phyloP scores from a whole-genome alignment of 441 rosid genomes.

The Erodium texanum region DNA sequence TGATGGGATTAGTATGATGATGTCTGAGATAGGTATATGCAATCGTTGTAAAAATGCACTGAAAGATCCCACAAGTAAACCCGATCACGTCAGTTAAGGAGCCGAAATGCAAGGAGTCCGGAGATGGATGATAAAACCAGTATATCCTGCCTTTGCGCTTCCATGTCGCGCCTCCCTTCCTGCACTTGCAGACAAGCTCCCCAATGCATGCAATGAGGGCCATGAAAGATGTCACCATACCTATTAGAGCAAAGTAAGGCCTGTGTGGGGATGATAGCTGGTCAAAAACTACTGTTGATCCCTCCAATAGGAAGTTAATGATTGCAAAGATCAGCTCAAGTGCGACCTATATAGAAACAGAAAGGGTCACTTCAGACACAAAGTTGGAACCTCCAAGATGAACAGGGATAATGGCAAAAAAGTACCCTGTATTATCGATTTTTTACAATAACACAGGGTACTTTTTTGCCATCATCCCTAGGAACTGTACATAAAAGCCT shows the following conservation, averaged over 20 bases:
- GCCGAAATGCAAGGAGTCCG: background rate
- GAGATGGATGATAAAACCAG: too few relatives aligned
- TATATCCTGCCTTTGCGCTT: background rate
- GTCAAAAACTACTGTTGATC: constrained; percentile 13
- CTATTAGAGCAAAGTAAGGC: constrained; percentile 7
- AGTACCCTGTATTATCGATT: too few relatives aligned
- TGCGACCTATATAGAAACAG: background rate
- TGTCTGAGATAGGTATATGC: background rate
- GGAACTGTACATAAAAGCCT: too few relatives aligned
- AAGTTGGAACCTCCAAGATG: too few relatives aligned
- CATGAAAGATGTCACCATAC: constrained; percentile 7
- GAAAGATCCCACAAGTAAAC: constrained; percentile 2
- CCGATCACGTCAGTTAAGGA: constrained; percentile 9
- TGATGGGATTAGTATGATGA: background rate
- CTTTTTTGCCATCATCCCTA: too few relatives aligned
- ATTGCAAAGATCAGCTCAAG: background rate
- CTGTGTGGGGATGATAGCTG: constrained; percentile 6
- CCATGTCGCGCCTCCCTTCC: constrained; percentile 12
- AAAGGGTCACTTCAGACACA: background rate
- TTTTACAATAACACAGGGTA: too few relatives aligned
- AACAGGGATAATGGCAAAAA: too few relatives aligned
- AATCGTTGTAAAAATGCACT: constrained; percentile 3
- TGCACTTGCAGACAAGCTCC: constrained; percentile 10
- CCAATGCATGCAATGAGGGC: constrained; percentile 8
- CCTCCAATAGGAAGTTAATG: constrained; percentile 11